phyloP scores from a whole-genome alignment of 2,329 filamentous ascomycete species.

The Fusarium mangiferae region DNA sequence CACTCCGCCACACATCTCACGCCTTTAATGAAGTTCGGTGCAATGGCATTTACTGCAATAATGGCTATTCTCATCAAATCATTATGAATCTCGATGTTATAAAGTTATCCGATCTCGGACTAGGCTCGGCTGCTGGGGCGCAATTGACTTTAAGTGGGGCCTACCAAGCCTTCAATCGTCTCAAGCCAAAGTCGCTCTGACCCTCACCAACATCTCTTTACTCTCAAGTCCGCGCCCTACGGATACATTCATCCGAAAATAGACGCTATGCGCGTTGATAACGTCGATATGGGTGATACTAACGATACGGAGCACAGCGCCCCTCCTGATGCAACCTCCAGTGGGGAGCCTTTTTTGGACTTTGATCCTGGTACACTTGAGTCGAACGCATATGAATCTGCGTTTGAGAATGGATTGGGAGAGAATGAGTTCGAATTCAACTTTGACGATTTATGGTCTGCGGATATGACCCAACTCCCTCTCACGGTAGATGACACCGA shows the following conservation, averaged over 20 bases:
- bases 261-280: not conserved
- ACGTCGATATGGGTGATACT: not conserved
- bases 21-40: not conserved
- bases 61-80: not conserved
- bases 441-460: not conserved
- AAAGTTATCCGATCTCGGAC: not conserved
- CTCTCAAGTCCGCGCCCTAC: not conserved
- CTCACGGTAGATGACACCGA: not conserved
- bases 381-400: not conserved
- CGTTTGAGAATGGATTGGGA: not conserved
- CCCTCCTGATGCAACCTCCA: not conserved
- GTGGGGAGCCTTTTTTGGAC: not conserved
- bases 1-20: not conserved
- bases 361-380: not conserved
- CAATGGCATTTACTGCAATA: not conserved
- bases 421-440: not conserved
- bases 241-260: conserved; percentile 4
- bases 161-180: not conserved
- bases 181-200: not conserved
- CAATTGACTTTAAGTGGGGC: too few species aligned
- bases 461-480: not conserved
- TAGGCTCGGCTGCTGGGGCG: not conserved
- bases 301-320: not conserved
- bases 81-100: not conserved
- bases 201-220: not conserved